Base-by-base conservation (phyloP, 345 rosid species). In the Psidium guajava region DNA sequence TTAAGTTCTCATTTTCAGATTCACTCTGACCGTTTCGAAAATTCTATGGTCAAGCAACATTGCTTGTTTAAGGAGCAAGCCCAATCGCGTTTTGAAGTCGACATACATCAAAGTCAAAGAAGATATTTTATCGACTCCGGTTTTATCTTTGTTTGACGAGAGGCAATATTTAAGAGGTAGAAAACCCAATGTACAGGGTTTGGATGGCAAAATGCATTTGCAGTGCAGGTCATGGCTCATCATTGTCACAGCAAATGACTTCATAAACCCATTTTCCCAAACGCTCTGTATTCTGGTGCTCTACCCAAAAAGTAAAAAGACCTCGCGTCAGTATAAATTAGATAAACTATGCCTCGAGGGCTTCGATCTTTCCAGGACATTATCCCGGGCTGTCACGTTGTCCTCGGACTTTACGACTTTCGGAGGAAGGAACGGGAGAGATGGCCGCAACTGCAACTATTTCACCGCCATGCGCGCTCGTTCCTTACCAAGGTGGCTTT, bases 381-480 rank as follows among this genome's bases (percentile, higher is more conserved):
- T 69, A 32, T 69, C 47, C 42, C 24, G 1, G 44, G 18, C 42
- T 2, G 77, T 18, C 8, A 18, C 47, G 77, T 18, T 36, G 77
- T 69, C 77, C 47, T 18, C 18, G 47, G 47, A 36, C 25, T 54
- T 54, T 3, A 20, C 77, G 4, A 36, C 5, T 1, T 21, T 22
- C n/a, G 24, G n/a, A 52, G 59, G 53, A 51, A 51, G 28, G 58
- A 25, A 11, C 32, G 83, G 8, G 21, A 12, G 47, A 5, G 51
- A 40, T n/a, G 82, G 44, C 81, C 6, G 85, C 25, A 13, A 51
- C 86, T 22, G 59, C 82, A 6, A 8, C 59, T 49, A 32, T 54
- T 51, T 84, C 86, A 36, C 15, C 82, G 53, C 82, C 86, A 49
- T 84, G 86, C 82, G 54, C 86, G 6, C 82, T 84, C 44, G 15